Base-by-base conservation (phyloP, 257 asterid species). In the Anisodus tanguticus region DNA sequence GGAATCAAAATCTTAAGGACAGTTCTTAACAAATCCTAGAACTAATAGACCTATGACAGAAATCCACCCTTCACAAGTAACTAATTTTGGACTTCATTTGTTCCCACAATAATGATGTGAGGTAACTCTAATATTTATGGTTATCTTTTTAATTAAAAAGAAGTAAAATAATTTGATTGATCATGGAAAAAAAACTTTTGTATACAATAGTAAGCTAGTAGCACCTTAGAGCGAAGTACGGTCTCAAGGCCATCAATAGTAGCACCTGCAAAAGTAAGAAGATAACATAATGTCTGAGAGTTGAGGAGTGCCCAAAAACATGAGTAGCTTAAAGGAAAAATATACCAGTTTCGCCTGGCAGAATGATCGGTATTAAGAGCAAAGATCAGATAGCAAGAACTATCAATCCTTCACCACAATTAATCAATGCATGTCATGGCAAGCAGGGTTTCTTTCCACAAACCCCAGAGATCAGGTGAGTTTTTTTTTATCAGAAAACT, bases 181-280 rank as follows among this genome's bases (percentile, higher is more conserved):
- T 74, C 60, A 47, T 22, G n/a, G 5, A 51, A 74, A 74, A 45
- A 12, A 12, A 49, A 12, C 58, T 74, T 74, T 1, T 49, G 45
- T 22, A 31, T 49, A 22, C n/a, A 74, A 51, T 49, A 74, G 62
- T 31, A 31, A 31, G 35, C 35, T 1, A 31, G 35, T 51, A 74
- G 79, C 84, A 96, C 98, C 98, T 93, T 97, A 69, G 98, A 95
- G 62, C 91, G 98, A 86, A 97, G 85, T 90, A 95, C 82, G 54
- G 90, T 85, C 91, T 97, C 98, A 53, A 95, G 98, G 86, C 98
- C 93, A 77, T 91, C 93, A 91, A 97, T 86, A 63, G 98, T 92
- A 87, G 95, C 94, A 90, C 93, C 99, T 97, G 93, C 87, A 87
- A 90, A 57, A 79, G 79, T 54, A 88, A 76, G 37, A 67, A 55